Percentiles rank a stretch among this genome's conserved stretches.
Evolutionary conservation across 2,329 filamentous ascomycete species (phyloP).

Genomic region (Emmonsia crescens): DNA sequence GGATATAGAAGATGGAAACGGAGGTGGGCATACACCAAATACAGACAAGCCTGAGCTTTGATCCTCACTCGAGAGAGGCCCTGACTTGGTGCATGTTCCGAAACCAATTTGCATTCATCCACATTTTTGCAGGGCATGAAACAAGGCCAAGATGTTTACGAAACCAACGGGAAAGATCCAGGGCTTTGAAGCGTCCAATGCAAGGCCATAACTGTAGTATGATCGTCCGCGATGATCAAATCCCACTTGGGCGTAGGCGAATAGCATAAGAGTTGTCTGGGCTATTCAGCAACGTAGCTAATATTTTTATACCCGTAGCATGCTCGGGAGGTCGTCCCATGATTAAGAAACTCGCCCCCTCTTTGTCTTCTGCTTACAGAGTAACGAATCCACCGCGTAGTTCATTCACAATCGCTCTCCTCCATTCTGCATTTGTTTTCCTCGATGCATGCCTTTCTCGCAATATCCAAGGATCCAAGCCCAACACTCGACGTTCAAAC

Average conservation of each 20-base stretch:
- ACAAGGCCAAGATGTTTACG: not conserved
- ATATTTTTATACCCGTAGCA: not conserved
- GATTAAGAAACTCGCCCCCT: not conserved
- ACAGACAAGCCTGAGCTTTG: slow-evolving; percentile 89
- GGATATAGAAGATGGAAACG: slow-evolving; percentile 7
- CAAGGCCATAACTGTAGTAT: not conserved
- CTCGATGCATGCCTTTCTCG: slow-evolving; percentile 11
- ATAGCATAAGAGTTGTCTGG: not conserved
- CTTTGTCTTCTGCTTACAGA: not conserved
- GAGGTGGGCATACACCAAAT: slow-evolving; percentile 22
- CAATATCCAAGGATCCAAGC: slow-evolving; percentile 9
- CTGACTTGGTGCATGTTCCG: slow-evolving; percentile 35
- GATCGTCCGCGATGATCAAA: not conserved
- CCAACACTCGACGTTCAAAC: slow-evolving; percentile 22
- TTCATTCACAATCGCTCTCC: slow-evolving; percentile 1
- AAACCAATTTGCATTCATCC: slow-evolving; percentile 6
- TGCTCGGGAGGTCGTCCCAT: not conserved
- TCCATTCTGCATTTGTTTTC: not conserved
- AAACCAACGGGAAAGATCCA: not conserved
- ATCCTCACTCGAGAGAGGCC: slow-evolving; percentile 89
- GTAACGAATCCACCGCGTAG: not conserved
- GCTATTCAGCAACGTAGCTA: not conserved
- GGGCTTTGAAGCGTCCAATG: not conserved
- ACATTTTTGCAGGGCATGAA: not conserved
- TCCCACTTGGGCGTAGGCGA: not conserved